Conservation (phyloP, 1,284 basidiomycete genomes). For the Acaromyces ingoldii region DNA sequence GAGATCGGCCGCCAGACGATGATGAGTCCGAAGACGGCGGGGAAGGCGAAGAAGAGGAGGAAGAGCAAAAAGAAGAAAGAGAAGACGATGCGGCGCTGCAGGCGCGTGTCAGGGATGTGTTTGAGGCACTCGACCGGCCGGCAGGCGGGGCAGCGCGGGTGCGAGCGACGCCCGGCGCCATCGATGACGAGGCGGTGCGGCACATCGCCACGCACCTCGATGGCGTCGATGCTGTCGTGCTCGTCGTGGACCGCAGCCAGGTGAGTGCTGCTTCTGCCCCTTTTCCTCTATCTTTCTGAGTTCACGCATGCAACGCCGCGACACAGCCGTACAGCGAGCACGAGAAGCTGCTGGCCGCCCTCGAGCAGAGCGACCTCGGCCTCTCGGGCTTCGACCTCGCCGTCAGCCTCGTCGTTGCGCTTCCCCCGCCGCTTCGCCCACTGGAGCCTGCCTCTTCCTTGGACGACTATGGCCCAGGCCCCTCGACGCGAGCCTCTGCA, state of each 20-base stretch:
- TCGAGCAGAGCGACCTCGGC: neutral
- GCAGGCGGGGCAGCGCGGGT: neutral
- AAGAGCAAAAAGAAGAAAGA: neutral
- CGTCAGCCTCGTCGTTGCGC: conserved; percentile 13
- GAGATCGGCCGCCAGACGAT: neutral
- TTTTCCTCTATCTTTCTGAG: too few relatives aligned
- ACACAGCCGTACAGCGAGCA: neutral
- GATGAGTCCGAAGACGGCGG: neutral
- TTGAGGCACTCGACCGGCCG: conserved; percentile 3
- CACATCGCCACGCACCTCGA: neutral
- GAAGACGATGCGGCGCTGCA: neutral
- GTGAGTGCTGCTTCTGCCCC: too few relatives aligned
- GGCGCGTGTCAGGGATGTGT: neutral
- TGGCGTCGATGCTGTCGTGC: conserved; percentile 10
- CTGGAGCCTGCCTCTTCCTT: too few relatives aligned
- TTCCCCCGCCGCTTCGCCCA: conserved; percentile 8
- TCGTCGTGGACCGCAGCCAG: conserved; percentile 1
- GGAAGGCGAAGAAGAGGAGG: neutral
- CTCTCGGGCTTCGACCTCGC: conserved; percentile 14
- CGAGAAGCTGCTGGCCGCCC: neutral
- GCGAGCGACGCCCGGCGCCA: too few relatives aligned
- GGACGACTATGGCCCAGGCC: conserved; percentile 10
- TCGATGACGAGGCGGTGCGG: neutral
- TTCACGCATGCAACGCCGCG: neutral
- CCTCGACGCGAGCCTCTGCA: neutral